Base-by-base conservation (phyloP, 2,329 filamentous ascomycete species). In the Erysiphe neolycopersici region DNA sequence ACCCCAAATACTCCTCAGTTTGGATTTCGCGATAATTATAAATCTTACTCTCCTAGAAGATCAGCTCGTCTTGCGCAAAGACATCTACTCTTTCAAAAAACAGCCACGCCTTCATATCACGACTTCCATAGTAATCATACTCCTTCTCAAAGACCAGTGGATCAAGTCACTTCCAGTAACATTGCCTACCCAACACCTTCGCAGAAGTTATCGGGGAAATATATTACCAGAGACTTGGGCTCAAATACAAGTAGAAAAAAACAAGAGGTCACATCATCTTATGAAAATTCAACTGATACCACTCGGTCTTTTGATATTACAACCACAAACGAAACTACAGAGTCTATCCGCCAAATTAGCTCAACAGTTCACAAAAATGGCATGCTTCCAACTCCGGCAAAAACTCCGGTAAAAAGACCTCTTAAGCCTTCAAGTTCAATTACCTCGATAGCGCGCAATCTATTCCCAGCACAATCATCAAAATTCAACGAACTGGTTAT, bases 351-450 rank as follows among this genome's bases (percentile, higher is more conserved):
- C 4, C 2, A 13, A 18, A 18, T 8, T 2, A 46, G 43, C 32
- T 43, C 47, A 10, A 40, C 45, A 22, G 16, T 48, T 38, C 49
- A 47, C 39, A 45, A 47, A 39, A 52, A 59, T 44, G 66, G 64
- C 48, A 78, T 80, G 68, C 69, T 85, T 39, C 79, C 77, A 14
- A 87, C 81, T 3, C 81, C 81, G 2, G 69, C 73, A 49, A 85
- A 85, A 62, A 87, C 81, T 3, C 81, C 74, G 1, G 56, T 79
- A 62, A 64, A 68, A 40, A 64, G 65, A 1, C 64, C 63, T 16
- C 61, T 50, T 63, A 52, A 68, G 54, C 63, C 63, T 22, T 60
- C 63, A 43, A 62, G 65, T 47, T 64, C 64, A 41, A 64, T 76
- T 45, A 62, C 63, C 41, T 60, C 64, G 1, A 62, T 77, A 48